Conservation (phyloP, 2,329 filamentous ascomycete species). For the Diplodia sapinea region DNA sequence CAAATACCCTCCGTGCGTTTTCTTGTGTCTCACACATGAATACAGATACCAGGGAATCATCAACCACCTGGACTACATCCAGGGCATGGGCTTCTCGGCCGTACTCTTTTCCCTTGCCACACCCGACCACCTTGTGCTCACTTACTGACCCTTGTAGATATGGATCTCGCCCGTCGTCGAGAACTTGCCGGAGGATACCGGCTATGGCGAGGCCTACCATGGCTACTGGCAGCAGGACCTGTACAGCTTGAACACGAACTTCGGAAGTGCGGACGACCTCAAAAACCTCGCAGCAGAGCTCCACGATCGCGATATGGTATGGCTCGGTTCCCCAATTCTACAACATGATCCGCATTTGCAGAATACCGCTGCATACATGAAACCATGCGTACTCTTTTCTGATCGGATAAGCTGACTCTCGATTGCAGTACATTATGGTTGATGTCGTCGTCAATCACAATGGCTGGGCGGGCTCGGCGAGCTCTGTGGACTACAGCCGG, state of each 20-base stretch:
- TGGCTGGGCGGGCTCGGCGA: conserved; percentile 56
- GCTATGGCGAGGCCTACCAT: conserved; percentile 54
- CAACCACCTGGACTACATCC: conserved; percentile 67
- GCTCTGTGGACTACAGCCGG: conserved; percentile 59
- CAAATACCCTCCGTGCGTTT: too few relatives aligned
- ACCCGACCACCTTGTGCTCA: neutral
- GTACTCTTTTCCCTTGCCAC: conserved; percentile 44
- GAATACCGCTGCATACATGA: too few relatives aligned
- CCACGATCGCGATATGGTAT: conserved; percentile 61
- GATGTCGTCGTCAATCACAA: conserved; percentile 66
- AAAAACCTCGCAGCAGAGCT: conserved; percentile 61
- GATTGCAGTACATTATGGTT: conserved; percentile 62
- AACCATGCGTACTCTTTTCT: too few relatives aligned
- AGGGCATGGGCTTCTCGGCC: conserved; percentile 65
- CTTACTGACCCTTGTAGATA: conserved; percentile 37
- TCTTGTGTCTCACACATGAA: neutral
- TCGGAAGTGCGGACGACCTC: conserved; percentile 65
- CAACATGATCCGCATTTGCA: too few relatives aligned
- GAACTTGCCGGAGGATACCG: conserved; percentile 50
- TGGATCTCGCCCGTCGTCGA: conserved; percentile 57
- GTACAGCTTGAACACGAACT: conserved; percentile 62
- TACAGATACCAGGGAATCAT: conserved; percentile 60
- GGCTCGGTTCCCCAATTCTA: neutral
- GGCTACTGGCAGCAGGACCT: conserved; percentile 62
- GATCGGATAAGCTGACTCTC: neutral